Evolutionary conservation across 169 alveolate genomes (phyloP).

Genomic region (Amoebophrya sp.): DNA sequence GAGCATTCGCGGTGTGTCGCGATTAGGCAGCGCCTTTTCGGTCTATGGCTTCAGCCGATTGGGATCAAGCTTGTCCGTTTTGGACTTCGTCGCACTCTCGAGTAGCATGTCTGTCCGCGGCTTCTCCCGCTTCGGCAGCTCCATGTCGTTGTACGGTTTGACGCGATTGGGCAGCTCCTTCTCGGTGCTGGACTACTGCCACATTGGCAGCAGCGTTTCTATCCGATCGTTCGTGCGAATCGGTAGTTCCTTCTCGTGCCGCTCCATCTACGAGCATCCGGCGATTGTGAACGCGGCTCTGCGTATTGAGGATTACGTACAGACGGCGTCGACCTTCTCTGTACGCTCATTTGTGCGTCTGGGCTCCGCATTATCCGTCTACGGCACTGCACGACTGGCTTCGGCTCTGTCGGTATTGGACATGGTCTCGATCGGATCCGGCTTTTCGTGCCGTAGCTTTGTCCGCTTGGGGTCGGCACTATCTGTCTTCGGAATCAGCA

Average conservation of each 20-base stretch:
- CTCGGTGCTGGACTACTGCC: neutral
- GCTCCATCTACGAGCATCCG: neutral
- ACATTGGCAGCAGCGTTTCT: neutral
- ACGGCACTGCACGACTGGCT: slow-evolving; percentile 22
- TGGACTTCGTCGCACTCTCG: slow-evolving; percentile 13
- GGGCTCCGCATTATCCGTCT: neutral
- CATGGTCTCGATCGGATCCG: neutral
- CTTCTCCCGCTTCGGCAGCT: slow-evolving; percentile 17
- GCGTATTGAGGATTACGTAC: slow-evolving; percentile 9
- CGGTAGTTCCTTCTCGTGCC: slow-evolving; percentile 10
- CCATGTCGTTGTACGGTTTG: neutral
- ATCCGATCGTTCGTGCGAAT: slow-evolving; percentile 25
- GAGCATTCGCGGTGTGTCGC: neutral
- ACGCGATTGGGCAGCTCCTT: slow-evolving; percentile 9
- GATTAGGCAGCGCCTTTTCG: neutral
- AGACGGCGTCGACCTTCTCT: neutral
- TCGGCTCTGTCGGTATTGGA: slow-evolving; percentile 14
- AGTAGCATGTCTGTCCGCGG: neutral
- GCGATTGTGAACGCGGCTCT: neutral
- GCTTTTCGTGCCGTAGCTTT: slow-evolving; percentile 3
- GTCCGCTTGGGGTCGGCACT: slow-evolving; percentile 21
- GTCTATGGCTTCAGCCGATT: neutral
- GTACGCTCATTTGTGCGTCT: slow-evolving; percentile 16
- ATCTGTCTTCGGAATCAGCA: neutral
- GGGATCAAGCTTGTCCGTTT: neutral